Percentiles rank a stretch among this genome's conserved stretches.
phyloP scores from a whole-genome alignment of 208 protist species.

The Acanthamoeba triangularis region DNA sequence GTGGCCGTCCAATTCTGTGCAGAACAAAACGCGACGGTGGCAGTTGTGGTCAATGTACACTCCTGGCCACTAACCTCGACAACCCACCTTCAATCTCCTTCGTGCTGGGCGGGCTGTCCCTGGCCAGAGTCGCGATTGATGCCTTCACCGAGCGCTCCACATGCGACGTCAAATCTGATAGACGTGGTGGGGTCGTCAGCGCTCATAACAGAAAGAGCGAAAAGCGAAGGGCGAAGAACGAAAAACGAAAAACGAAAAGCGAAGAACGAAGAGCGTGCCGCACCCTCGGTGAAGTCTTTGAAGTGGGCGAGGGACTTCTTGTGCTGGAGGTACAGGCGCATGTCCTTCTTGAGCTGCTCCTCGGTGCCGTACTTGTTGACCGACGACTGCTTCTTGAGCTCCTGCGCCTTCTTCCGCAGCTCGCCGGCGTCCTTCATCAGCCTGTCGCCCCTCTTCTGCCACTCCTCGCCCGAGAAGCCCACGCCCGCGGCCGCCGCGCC shows the following conservation, averaged over 20 bases:
- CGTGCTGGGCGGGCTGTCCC: not conserved
- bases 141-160: not conserved
- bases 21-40: not conserved
- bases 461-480: not conserved
- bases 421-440: not conserved
- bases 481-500: not conserved
- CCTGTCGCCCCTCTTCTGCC: not conserved
- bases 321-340: conserved; percentile 34
- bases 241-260: too few species aligned
- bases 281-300: not conserved
- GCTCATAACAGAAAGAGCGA: too few species aligned
- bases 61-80: not conserved
- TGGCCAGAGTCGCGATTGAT: not conserved
- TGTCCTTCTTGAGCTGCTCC: conserved; percentile 21
- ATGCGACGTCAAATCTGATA: not conserved
- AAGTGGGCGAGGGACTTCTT: conserved; percentile 33
- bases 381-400: conserved; percentile 28
- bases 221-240: too few species aligned
- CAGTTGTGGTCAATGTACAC: not conserved
- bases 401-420: not conserved
- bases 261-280: too few species aligned
- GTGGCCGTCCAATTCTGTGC: not conserved
- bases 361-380: conserved; percentile 18
- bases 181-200: too few species aligned
- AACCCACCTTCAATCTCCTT: not conserved